Conservation (phyloP, 2,329 filamentous ascomycete genomes). For the Cordyceps javanica region DNA sequence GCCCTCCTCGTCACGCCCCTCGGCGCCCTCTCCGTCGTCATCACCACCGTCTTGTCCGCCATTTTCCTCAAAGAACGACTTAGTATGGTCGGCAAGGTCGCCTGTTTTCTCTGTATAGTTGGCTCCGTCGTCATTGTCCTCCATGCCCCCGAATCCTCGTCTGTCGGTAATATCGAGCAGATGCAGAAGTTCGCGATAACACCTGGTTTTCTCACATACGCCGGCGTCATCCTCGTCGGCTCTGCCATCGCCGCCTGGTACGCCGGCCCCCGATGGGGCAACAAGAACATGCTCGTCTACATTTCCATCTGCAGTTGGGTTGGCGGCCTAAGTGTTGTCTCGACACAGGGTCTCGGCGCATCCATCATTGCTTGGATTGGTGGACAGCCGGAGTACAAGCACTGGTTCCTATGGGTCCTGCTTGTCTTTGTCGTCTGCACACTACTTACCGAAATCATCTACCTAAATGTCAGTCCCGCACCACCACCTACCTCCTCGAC, state of each 20-base stretch:
- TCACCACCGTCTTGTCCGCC: slow-evolving; percentile 83
- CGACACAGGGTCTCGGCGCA: slow-evolving; percentile 85
- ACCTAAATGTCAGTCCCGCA: slow-evolving; percentile 72
- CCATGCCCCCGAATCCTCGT: slow-evolving; percentile 82
- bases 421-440: slow-evolving; percentile 88
- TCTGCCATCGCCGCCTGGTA: slow-evolving; percentile 69
- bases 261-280: slow-evolving; percentile 81
- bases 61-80: slow-evolving; percentile 94
- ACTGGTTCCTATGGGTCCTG: slow-evolving; percentile 94
- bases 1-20: slow-evolving; percentile 91
- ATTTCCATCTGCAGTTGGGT: slow-evolving; percentile 93
- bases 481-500: neutral
- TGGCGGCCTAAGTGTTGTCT: slow-evolving; percentile 88
- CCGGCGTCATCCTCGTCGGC: slow-evolving; percentile 74
- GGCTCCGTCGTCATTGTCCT: slow-evolving; percentile 91
- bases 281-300: slow-evolving; percentile 97
- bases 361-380: slow-evolving; percentile 82
- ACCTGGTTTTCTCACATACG: slow-evolving; percentile 79
- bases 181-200: slow-evolving; percentile 85
- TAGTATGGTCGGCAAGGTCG: slow-evolving; percentile 92
- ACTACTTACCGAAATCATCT: slow-evolving; percentile 88
- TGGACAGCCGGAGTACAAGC: slow-evolving; percentile 83
- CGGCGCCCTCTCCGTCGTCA: slow-evolving; percentile 85
- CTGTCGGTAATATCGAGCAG: slow-evolving; percentile 80
- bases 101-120: slow-evolving; percentile 91